Percentiles rank a stretch among this genome's conserved stretches.
phyloP scores from a whole-genome alignment of 768 basidiomycete species.

The Suillus lakei region DNA sequence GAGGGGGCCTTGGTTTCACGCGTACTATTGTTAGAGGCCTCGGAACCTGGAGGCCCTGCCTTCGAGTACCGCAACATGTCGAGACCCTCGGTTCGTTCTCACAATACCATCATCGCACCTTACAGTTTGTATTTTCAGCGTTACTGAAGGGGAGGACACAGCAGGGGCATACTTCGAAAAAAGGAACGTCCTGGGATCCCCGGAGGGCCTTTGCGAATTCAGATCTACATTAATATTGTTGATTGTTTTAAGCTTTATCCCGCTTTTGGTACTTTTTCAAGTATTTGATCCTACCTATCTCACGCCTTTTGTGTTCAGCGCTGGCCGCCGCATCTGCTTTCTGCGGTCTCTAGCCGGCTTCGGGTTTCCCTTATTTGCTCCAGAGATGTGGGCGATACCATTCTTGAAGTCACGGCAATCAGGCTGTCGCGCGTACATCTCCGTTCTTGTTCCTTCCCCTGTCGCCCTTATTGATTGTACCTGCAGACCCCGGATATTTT shows the following conservation, averaged over 20 bases:
- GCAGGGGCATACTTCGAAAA: too few species aligned
- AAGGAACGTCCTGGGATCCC: too few species aligned
- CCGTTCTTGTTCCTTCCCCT: background rate
- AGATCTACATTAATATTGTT: conserved; percentile 72
- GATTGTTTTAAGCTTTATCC: conserved; percentile 70
- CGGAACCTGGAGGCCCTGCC: too few species aligned
- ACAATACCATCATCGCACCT: too few species aligned
- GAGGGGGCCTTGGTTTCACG: too few species aligned
- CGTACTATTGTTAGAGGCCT: too few species aligned
- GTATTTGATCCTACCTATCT: background rate
- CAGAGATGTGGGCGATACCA: conserved; percentile 70
- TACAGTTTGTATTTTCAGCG: too few species aligned
- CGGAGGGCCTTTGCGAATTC: too few species aligned
- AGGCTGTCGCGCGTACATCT: conserved; percentile 56
- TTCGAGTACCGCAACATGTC: too few species aligned
- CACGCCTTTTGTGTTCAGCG: conserved; percentile 41
- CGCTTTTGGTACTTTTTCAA: conserved; percentile 56
- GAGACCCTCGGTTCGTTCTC: too few species aligned
- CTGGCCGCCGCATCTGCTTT: conserved; percentile 66
- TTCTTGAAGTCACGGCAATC: conserved; percentile 63
- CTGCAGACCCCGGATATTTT: conserved; percentile 46
- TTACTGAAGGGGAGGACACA: too few species aligned
- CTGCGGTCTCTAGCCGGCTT: conserved; percentile 73
- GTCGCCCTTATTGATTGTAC: conserved; percentile 17
- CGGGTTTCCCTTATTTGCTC: conserved; percentile 79